Base-by-base conservation (phyloP, 129 eudicot species). In the Kitagawia praeruptora region DNA sequence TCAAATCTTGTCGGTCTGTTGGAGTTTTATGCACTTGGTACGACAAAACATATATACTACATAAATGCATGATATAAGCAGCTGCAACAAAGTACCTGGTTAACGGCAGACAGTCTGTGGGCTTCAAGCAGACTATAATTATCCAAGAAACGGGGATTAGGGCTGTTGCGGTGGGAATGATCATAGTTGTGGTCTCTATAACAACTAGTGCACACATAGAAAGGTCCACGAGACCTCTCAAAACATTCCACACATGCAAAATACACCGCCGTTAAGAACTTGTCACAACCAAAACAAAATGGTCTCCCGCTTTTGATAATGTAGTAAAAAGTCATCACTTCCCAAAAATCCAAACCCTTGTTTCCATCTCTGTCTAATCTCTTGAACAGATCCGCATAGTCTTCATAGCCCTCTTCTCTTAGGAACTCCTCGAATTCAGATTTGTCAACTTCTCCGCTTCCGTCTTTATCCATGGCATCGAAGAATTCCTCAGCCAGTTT, bases 301-400 rank as follows among this genome's bases (percentile, higher is more conserved):
- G 93, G 93, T 47, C 93, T 82, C 21, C 91, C 82, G 42, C 87
- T 89, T 61, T 81, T 89, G 34, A 87, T 75, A 46, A 87, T 87
- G 63, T 87, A 89, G 84, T 81, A 89, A 2, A 89, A 71, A 4
- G 86, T 82, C 91, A 87, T 81, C 23, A 89, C 89, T 51, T 87
- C 93, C 9, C 13, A 58, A 75, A 87, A 87, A 75, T 87, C 91
- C 19, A 87, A 84, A 15, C 81, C 83, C 6, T 85, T 85, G 54
- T 83, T 81, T 0, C 46, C 67, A 28, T 85, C 86, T 13, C 5
- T 77, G 78, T 87, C 93, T 15, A 87, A 38, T 56, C 79, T 83
- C 13, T 81, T 49, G 48, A 89, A 89, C 37, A 89, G 85, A 12
- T 69, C 71, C 2, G 31, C 75, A 82, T 85, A 76, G 40, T 82